Conservation (phyloP, 164 flowering plant genomes). For the Saururus chinensis region DNA sequence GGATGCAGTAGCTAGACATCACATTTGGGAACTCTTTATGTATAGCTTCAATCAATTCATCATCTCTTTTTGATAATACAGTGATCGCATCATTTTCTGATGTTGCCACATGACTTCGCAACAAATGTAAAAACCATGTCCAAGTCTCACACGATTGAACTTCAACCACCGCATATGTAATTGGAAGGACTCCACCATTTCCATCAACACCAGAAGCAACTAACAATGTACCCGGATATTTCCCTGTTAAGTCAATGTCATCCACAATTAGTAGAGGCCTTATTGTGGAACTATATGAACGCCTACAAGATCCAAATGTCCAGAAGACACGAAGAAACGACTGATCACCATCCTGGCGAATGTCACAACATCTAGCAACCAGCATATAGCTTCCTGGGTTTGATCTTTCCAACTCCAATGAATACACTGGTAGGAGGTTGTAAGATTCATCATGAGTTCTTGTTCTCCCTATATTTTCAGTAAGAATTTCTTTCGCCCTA, state of each 20-base stretch:
- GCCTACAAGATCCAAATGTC: slow-evolving; percentile 1
- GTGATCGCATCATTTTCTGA: background rate
- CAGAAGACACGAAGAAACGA: background rate
- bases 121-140: slow-evolving; percentile 47
- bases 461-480: background rate
- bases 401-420: background rate
- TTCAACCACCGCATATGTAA: slow-evolving; percentile 52
- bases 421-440: background rate
- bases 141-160: slow-evolving; percentile 40
- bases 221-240: slow-evolving; percentile 42
- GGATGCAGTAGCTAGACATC: background rate
- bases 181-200: slow-evolving; percentile 41
- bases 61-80: background rate
- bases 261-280: slow-evolving; percentile 49
- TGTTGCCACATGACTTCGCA: slow-evolving; percentile 5
- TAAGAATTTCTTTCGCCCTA: background rate
- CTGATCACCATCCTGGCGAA: background rate
- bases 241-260: slow-evolving; percentile 20
- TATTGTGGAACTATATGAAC: background rate
- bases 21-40: background rate
- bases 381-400: background rate
- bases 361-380: background rate
- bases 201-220: slow-evolving; percentile 53
- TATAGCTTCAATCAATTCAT: background rate
- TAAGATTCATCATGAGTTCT: background rate